Base-by-base conservation (phyloP, 768 basidiomycete species). In the Suillus variegatus region DNA sequence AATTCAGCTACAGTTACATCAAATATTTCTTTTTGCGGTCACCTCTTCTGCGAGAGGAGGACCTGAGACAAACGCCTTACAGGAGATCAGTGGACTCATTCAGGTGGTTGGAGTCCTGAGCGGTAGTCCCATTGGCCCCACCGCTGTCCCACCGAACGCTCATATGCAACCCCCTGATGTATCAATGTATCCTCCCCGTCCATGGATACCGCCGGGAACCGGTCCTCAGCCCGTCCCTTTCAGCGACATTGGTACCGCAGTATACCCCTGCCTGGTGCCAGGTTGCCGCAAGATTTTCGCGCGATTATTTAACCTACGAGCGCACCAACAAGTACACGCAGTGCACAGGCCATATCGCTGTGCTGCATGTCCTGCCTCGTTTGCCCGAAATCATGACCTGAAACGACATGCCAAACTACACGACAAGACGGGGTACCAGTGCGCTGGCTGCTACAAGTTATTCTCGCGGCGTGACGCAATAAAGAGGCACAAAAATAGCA, bases 31-130 rank as follows among this genome's bases (percentile, higher is more conserved):
- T 36, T 94, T 93, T 73, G 85, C 89, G 1, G 87, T 92, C 65
- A 93, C 90, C 13, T 90, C 88, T 43, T 87, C 87, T 14, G 76
- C 85, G 7, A 76, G 79, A 35, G 82, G 82, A 35, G 87, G 85
- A 38, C 78, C 73, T 57, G 83, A 84, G 61, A 85, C 84, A 78
- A 83, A 84, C 64, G 79, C 82, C 0, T 77, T 93, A 1, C 90
- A 91, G 72, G 92, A 94, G 75, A 85, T 93, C 47, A 85, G 88
- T 51, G 90, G 90, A n/a, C 81, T 94, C 61, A 90, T 93, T 64
- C 92, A 93, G 70, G 90, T 93, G 67, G 83, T 94, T 52, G 91
- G 91, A 22, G 89, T 93, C 41, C 84, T 94, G 65, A 91, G 88
- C 66, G 90, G 89, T 2, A 88, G 92, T 51, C 90, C 87, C 69